phyloP scores from a whole-genome alignment of 805 yeast species.

The Ogataea ramenticola region DNA sequence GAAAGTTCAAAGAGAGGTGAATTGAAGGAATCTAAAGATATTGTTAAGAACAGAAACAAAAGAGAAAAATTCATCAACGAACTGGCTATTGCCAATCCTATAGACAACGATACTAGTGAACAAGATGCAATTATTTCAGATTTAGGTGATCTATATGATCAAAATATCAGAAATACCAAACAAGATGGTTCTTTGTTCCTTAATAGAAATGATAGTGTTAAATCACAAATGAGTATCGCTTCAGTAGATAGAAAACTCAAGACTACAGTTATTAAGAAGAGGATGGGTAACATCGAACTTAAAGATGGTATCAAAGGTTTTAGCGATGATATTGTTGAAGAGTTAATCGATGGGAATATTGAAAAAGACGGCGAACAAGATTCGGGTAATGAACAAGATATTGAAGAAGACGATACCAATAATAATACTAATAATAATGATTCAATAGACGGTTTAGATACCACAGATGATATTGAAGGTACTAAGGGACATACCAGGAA shows the following conservation, averaged over 20 bases:
- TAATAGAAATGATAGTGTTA: slow-evolving; percentile 20
- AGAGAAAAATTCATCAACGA: slow-evolving; percentile 14
- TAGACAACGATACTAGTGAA: slow-evolving; percentile 9
- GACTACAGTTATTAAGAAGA: slow-evolving; percentile 13
- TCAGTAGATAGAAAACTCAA: slow-evolving; percentile 20
- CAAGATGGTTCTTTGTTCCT: slow-evolving; percentile 18
- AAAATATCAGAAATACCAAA: slow-evolving; percentile 24
- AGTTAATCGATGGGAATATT: slow-evolving; percentile 2
- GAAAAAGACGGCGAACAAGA: slow-evolving; percentile 1
- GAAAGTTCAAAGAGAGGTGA: slow-evolving; percentile 18
- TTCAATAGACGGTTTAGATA: background rate
- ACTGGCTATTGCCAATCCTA: slow-evolving; percentile 6
- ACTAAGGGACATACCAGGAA: slow-evolving; percentile 3
- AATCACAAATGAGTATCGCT: slow-evolving; percentile 20
- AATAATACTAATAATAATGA: background rate
- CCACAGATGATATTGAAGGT: too few species aligned
- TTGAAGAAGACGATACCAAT: background rate
- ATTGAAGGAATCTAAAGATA: slow-evolving; percentile 11
- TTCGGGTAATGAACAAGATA: background rate
- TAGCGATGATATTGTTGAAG: slow-evolving; percentile 13
- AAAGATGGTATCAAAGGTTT: slow-evolving; percentile 17
- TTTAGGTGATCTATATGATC: slow-evolving; percentile 26
- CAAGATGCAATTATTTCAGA: slow-evolving; percentile 21
- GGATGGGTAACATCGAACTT: slow-evolving; percentile 8
- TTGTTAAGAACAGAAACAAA: slow-evolving; percentile 7